A percentile compares a stretch with the other conserved stretches of the same genome.
These are phyloP conservation scores for Leccinellum rugosiceps DNA, from an alignment of 768 basidiomycete species.

Conservation along the genomic window DNA sequence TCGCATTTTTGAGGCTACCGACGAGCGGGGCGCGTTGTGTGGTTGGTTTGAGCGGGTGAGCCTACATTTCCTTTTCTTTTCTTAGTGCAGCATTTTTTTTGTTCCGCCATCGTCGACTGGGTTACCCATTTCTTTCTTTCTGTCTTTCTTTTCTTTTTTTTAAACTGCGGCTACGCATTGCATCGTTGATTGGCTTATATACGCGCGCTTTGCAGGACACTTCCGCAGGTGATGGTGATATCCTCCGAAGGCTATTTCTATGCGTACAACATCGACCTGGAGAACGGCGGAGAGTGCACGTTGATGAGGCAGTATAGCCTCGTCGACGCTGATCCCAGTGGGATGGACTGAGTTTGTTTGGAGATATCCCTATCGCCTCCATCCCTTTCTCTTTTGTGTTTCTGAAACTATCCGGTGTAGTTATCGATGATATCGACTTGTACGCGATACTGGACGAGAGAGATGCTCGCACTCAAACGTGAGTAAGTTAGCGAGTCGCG, in stretches of 20 bases:
- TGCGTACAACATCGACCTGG: conserved; percentile 92
- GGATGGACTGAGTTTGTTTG: conserved; percentile 28
- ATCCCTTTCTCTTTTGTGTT: background rate
- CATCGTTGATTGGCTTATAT: background rate
- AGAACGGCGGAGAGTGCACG: conserved; percentile 93
- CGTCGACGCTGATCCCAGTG: conserved; percentile 26
- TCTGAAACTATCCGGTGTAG: background rate
- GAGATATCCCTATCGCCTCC: background rate
- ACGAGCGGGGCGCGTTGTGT: conserved; percentile 76
- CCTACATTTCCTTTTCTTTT: conserved; percentile 11
- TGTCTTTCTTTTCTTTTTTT: too few species aligned
- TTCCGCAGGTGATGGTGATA: conserved; percentile 96
- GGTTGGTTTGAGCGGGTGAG: conserved; percentile 86
- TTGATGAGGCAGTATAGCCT: conserved; percentile 89
- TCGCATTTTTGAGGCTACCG: conserved; percentile 86
- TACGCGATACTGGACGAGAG: background rate
- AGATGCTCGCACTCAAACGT: background rate
- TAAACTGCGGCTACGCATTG: background rate
- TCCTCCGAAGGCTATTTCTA: conserved; percentile 96
- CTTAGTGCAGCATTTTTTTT: background rate
- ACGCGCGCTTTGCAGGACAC: conserved; percentile 52
- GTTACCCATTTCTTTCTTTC: background rate
- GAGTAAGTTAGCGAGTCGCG: background rate
- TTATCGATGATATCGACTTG: background rate
- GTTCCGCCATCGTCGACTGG: background rate